Conservation (phyloP, 805 yeast species). For the Lipomyces yamadae region DNA sequence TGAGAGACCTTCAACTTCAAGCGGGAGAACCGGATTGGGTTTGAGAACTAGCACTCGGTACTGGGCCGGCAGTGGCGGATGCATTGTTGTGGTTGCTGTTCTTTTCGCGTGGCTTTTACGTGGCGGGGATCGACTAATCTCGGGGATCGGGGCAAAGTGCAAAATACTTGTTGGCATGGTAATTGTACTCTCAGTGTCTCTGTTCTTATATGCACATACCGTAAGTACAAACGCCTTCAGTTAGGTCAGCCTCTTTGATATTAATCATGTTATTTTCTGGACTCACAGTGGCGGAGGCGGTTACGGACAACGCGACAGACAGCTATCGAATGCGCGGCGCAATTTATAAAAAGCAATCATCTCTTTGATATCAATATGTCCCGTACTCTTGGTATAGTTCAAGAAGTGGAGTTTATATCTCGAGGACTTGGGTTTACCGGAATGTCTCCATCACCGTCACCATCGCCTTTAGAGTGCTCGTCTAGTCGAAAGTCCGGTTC, state of each 20-base stretch:
- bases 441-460: not conserved
- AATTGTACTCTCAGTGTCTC: conserved; percentile 16
- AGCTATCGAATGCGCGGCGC: conserved; percentile 24
- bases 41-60: conserved; percentile 21
- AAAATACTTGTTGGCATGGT: conserved; percentile 26
- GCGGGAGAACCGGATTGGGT: not conserved
- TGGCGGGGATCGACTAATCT: conserved; percentile 13
- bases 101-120: conserved; percentile 42
- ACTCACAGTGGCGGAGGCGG: conserved; percentile 32
- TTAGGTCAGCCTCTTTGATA: not conserved
- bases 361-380: conserved; percentile 34
- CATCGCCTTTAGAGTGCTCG: not conserved
- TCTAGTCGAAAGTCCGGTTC: not conserved
- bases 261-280: not conserved
- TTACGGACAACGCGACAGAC: conserved; percentile 31
- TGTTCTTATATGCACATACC: conserved; percentile 35
- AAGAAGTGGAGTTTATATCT: conserved; percentile 38
- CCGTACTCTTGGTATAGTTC: conserved; percentile 34
- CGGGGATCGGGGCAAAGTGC: conserved; percentile 12
- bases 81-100: conserved; percentile 44
- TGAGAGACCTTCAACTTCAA: not conserved
- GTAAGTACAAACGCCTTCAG: conserved; percentile 16
- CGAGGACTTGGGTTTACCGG: conserved; percentile 22
- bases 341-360: conserved; percentile 32
- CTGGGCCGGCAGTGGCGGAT: conserved; percentile 48